These are phyloP conservation scores for Fusarium pseudograminearum DNA, from an alignment of 2,329 filamentous ascomycete species.

Conservation along the genomic window DNA sequence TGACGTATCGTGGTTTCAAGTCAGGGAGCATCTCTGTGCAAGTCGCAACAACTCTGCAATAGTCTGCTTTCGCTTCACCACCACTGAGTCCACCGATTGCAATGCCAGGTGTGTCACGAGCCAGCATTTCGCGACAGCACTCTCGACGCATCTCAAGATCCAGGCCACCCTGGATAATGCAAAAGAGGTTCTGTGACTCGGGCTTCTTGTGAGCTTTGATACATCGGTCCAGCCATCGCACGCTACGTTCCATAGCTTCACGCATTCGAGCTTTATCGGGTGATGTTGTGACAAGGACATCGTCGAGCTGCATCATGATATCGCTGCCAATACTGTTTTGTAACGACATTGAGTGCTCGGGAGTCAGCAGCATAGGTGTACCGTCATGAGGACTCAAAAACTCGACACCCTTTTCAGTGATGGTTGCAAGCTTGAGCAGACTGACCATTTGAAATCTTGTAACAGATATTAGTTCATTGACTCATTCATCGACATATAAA, in stretches of 20 bases:
- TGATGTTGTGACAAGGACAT: slow-evolving; percentile 95
- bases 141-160: slow-evolving; percentile 86
- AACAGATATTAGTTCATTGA: slow-evolving; percentile 19
- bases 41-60: slow-evolving; percentile 87
- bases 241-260: slow-evolving; percentile 93
- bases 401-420: slow-evolving; percentile 94
- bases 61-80: slow-evolving; percentile 93
- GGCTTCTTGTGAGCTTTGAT: slow-evolving; percentile 90
- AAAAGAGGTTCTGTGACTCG: slow-evolving; percentile 90
- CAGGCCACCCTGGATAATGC: slow-evolving; percentile 96
- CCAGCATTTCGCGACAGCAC: slow-evolving; percentile 89
- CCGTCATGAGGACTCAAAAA: slow-evolving; percentile 98
- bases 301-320: slow-evolving; percentile 99
- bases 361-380: slow-evolving; percentile 94
- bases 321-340: slow-evolving; percentile 98
- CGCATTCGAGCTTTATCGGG: slow-evolving; percentile 89
- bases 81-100: slow-evolving; percentile 95
- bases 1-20: slow-evolving; percentile 96
- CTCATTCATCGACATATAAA: not conserved
- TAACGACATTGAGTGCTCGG: slow-evolving; percentile 94
- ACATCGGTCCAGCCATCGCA: slow-evolving; percentile 96
- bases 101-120: slow-evolving; percentile 91
- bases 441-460: slow-evolving; percentile 98
- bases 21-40: slow-evolving; percentile 89
- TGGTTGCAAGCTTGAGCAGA: slow-evolving; percentile 88